These are phyloP conservation scores for Oxyria digyna DNA, from an alignment of 148 eudicot genomes.

Conservation along the genomic window DNA sequence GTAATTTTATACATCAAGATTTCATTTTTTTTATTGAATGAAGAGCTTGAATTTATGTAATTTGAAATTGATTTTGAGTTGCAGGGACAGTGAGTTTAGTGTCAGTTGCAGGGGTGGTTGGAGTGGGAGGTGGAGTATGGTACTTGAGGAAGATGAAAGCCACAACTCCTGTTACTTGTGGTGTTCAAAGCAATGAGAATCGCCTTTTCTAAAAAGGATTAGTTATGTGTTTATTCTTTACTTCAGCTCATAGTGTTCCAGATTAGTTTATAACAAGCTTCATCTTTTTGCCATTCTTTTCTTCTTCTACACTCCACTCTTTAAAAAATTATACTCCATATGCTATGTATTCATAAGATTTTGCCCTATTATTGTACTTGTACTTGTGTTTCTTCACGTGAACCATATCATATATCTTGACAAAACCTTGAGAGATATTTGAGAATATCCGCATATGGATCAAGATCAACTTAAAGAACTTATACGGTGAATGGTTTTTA, in stretches of 20 bases:
- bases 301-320: constrained; percentile 6
- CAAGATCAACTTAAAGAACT: too few species aligned
- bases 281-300: neutral
- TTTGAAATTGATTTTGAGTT: neutral
- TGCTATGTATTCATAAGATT: neutral
- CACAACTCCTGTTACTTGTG: constrained; percentile 78
- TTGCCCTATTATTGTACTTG: too few species aligned
- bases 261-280: neutral
- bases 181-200: constrained; percentile 81
- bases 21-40: neutral
- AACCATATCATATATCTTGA: too few species aligned
- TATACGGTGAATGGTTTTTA: too few species aligned
- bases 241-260: neutral
- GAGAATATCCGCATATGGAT: too few species aligned
- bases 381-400: too few species aligned
- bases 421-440: too few species aligned
- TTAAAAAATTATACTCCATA: too few species aligned
- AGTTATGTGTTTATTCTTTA: neutral
- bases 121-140: constrained; percentile 80
- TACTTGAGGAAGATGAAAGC: constrained; percentile 73
- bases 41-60: neutral
- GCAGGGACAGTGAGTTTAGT: constrained; percentile 63
- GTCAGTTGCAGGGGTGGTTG: constrained; percentile 70
- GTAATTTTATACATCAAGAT: constrained; percentile 11
- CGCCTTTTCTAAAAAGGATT: constrained; percentile 39